These are phyloP conservation scores for Medicago truncatula DNA, from an alignment of 306 rosid species.

Conservation along the genomic window DNA sequence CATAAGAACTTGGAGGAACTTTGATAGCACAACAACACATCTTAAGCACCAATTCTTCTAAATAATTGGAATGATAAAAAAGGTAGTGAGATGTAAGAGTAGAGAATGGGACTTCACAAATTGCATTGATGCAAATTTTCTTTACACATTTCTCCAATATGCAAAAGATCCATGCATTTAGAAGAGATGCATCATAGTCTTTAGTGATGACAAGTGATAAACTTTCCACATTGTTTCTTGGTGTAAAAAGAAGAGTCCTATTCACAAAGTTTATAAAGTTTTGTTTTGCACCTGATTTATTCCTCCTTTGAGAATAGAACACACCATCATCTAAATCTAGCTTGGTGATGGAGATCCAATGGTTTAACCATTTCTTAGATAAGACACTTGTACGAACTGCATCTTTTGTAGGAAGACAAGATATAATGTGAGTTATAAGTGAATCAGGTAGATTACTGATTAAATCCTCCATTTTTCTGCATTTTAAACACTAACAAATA, in stretches of 20 bases:
- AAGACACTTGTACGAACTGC: conserved; percentile 2
- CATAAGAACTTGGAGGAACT: not conserved
- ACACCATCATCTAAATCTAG: not conserved
- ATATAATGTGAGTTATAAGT: conserved; percentile 2
- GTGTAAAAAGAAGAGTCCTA: not conserved
- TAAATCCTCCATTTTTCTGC: too few relatives aligned
- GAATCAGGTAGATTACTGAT: conserved; percentile 20
- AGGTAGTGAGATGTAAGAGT: not conserved
- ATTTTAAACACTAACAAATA: too few relatives aligned
- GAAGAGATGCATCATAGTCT: not conserved
- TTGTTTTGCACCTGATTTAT: not conserved
- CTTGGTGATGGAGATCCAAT: conserved; percentile 3
- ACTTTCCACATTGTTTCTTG: not conserved
- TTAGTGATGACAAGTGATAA: not conserved
- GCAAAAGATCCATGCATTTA: conserved; percentile 30
- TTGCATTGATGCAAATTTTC: not conserved
- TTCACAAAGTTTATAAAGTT: not conserved
- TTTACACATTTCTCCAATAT: not conserved
- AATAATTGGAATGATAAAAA: not conserved
- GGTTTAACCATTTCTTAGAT: conserved; percentile 23
- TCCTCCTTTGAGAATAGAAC: not conserved
- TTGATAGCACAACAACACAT: not conserved
- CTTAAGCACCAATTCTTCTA: not conserved
- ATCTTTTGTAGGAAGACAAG: conserved; percentile 25
- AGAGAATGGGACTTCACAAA: not conserved